A percentile compares a stretch with the other conserved stretches of the same genome.
Conservation (phyloP, 345 rosid genomes). For the Gossypium thurberi region DNA sequence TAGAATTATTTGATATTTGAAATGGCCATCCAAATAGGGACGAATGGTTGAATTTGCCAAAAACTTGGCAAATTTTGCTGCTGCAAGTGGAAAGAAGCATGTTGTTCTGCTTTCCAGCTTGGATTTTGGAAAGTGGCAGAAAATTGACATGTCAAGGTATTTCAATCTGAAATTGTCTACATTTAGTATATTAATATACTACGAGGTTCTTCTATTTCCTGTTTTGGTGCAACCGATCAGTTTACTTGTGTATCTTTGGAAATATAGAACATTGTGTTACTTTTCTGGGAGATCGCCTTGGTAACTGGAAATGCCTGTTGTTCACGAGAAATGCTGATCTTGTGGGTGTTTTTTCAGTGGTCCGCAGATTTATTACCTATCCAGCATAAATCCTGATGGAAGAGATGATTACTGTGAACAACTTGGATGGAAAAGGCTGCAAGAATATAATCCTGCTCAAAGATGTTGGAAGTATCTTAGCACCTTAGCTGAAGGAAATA, state of each 20-base stretch:
- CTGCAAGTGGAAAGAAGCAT: constrained; percentile 63
- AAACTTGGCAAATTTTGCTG: constrained; percentile 75
- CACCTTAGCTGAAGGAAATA: constrained; percentile 48
- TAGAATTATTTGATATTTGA: constrained; percentile 3
- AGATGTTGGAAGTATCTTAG: constrained; percentile 80
- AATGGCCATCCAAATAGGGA: constrained; percentile 43
- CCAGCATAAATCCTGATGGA: constrained; percentile 53
- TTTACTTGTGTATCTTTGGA: not conserved
- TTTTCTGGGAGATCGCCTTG: not conserved
- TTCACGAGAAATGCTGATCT: not conserved
- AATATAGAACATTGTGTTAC: constrained; percentile 4
- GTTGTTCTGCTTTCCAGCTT: constrained; percentile 69
- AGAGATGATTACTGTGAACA: constrained; percentile 63
- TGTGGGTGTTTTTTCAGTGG: constrained; percentile 45
- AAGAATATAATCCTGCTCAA: constrained; percentile 61
- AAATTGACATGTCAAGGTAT: constrained; percentile 80
- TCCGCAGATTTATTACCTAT: constrained; percentile 61
- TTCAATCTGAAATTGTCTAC: not conserved
- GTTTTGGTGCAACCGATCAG: not conserved
- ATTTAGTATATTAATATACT: not conserved
- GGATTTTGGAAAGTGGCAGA: constrained; percentile 83
- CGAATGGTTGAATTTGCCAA: constrained; percentile 72
- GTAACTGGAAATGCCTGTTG: not conserved
- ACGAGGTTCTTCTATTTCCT: not conserved
- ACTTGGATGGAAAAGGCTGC: constrained; percentile 72